Percentiles rank a stretch among this genome's conserved stretches.
Evolutionary conservation across 306 rosid species (phyloP).

Genomic region (Canavalia ensiformis): DNA sequence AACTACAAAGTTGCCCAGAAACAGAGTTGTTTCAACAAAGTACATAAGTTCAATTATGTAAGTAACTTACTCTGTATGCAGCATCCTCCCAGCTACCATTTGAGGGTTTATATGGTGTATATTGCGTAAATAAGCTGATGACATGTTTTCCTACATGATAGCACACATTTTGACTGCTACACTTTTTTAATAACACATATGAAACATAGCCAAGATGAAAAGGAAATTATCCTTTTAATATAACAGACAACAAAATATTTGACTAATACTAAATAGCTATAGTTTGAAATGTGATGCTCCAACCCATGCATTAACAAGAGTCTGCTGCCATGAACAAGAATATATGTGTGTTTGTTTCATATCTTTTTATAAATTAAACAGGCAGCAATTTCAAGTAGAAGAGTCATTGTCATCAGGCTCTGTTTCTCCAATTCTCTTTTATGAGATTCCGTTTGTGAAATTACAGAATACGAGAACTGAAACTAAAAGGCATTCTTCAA

Average conservation of each 20-base stretch:
- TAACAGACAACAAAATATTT: slow-evolving; percentile 1
- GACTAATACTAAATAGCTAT: background rate
- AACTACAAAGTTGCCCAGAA: background rate
- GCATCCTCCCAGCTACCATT: slow-evolving; percentile 77
- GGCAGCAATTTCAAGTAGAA: background rate
- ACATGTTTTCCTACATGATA: slow-evolving; percentile 72
- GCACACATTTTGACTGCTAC: background rate
- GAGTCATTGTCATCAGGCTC: background rate
- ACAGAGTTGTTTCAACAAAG: slow-evolving; percentile 3
- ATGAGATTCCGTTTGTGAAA: background rate
- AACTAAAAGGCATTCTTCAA: background rate
- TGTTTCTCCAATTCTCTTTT: slow-evolving; percentile 6
- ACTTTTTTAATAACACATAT: background rate
- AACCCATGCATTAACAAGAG: background rate
- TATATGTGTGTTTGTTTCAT: background rate
- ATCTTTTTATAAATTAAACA: background rate
- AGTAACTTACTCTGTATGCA: slow-evolving; percentile 63
- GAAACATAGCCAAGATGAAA: background rate
- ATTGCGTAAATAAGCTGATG: slow-evolving; percentile 71
- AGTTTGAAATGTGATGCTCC: background rate
- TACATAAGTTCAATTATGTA: background rate
- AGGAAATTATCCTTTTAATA: slow-evolving; percentile 1
- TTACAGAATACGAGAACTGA: background rate
- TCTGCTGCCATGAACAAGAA: background rate
- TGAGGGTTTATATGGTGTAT: slow-evolving; percentile 70